Conservation (phyloP, 2,329 filamentous ascomycete species). For the Neoascochyta sp. region DNA sequence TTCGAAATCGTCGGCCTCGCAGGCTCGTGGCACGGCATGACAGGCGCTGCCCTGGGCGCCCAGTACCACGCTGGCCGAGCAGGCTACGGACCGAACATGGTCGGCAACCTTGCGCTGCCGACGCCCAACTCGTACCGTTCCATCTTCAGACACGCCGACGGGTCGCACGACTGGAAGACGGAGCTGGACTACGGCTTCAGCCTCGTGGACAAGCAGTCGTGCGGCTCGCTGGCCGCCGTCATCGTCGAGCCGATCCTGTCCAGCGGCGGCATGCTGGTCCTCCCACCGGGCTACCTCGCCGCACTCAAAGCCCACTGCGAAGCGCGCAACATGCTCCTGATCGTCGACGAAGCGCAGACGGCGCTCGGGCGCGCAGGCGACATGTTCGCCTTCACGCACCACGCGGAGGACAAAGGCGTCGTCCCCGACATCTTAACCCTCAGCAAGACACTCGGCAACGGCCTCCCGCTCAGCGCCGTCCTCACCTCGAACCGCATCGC, state of each 20-base stretch:
- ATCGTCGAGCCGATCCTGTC: conserved; percentile 61
- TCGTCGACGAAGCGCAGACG: conserved; percentile 40
- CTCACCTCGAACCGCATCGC: conserved; percentile 55
- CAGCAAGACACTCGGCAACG: conserved; percentile 60
- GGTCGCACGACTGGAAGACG: conserved; percentile 62
- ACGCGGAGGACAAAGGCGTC: conserved; percentile 28
- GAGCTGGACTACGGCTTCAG: conserved; percentile 62
- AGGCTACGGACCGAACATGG: conserved; percentile 47
- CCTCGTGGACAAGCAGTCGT: conserved; percentile 57
- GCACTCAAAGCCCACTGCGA: conserved; percentile 48
- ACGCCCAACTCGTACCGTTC: conserved; percentile 61
- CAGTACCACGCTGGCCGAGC: conserved; percentile 54
- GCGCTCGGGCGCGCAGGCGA: conserved; percentile 35
- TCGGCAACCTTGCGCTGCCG: conserved; percentile 57
- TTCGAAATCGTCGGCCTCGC: conserved; percentile 61
- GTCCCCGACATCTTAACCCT: conserved; percentile 56
- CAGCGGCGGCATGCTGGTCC: conserved; percentile 58
- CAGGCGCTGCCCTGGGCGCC: conserved; percentile 50
- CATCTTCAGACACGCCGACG: conserved; percentile 56
- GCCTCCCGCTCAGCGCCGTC: conserved; percentile 57
- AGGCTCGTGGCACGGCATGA: conserved; percentile 61
- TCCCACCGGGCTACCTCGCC: conserved; percentile 57
- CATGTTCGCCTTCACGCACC: conserved; percentile 50
- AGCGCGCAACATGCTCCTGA: conserved; percentile 33
- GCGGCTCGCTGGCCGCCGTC: conserved; percentile 60